Conservation (phyloP, 2,329 filamentous ascomycete genomes). For the Aquanectria penicillioides region DNA sequence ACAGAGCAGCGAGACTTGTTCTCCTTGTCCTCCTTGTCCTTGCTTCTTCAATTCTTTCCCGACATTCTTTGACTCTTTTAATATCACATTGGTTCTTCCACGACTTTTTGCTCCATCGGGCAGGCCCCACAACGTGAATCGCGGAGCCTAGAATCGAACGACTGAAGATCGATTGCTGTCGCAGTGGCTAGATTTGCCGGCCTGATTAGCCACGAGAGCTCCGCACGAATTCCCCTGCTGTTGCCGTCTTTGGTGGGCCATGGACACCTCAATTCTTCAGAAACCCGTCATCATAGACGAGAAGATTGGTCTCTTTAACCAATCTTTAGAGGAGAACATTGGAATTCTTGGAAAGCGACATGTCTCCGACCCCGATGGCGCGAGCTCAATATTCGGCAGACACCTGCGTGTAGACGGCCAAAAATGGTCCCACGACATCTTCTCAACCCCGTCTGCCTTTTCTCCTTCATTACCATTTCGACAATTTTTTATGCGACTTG, state of each 20-base stretch:
- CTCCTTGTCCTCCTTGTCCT: too few species aligned
- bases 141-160: neutral
- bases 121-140: constrained; percentile 1
- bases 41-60: neutral
- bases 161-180: neutral
- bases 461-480: neutral
- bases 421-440: neutral
- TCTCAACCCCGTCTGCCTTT: neutral
- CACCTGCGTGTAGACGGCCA: too few species aligned
- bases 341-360: neutral
- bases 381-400: neutral
- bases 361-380: neutral
- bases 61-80: constrained; percentile 11
- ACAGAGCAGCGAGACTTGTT: neutral
- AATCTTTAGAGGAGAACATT: constrained; percentile 7
- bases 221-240: neutral
- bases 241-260: neutral
- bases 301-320: neutral
- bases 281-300: neutral
- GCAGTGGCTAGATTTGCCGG: neutral
- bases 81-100: too few species aligned
- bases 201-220: neutral
- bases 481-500: neutral
- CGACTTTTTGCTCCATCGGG: neutral
- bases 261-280: neutral